A percentile compares a stretch with the other conserved stretches of the same genome.
Evolutionary conservation across 257 asterid species (phyloP).

Genomic region (Forsythia suspensa): DNA sequence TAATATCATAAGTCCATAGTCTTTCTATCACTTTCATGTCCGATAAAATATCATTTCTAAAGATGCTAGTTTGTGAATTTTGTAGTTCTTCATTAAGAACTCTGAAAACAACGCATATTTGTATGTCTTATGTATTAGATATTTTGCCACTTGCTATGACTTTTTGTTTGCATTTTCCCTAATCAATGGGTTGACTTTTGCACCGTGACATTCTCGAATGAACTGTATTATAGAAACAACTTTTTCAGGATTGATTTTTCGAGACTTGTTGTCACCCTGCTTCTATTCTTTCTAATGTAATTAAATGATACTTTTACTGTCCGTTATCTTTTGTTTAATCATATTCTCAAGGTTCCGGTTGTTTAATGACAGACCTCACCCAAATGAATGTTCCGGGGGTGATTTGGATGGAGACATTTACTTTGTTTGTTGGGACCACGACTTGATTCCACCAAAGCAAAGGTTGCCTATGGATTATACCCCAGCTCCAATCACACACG

Average conservation of each 20-base stretch:
- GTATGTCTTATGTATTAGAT: too few relatives aligned
- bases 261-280: background rate
- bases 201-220: background rate
- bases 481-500: conserved; percentile 54
- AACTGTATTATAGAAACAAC: background rate
- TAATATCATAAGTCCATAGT: too few relatives aligned
- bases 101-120: too few relatives aligned
- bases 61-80: background rate
- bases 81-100: too few relatives aligned
- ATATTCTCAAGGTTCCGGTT: background rate
- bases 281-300: background rate
- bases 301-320: background rate
- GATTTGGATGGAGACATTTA: conserved; percentile 95
- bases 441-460: conserved; percentile 61
- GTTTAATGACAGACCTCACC: conserved; percentile 70
- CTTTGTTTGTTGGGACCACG: conserved; percentile 90
- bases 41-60: background rate
- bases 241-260: background rate
- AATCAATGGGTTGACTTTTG: too few relatives aligned
- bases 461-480: conserved; percentile 62
- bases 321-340: background rate
- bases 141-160: too few relatives aligned
- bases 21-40: too few relatives aligned
- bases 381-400: conserved; percentile 96
- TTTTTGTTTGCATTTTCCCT: too few relatives aligned